Conservation (phyloP, 371 early-diverging fungal genomes). For the Saksenaea vasiformis region DNA sequence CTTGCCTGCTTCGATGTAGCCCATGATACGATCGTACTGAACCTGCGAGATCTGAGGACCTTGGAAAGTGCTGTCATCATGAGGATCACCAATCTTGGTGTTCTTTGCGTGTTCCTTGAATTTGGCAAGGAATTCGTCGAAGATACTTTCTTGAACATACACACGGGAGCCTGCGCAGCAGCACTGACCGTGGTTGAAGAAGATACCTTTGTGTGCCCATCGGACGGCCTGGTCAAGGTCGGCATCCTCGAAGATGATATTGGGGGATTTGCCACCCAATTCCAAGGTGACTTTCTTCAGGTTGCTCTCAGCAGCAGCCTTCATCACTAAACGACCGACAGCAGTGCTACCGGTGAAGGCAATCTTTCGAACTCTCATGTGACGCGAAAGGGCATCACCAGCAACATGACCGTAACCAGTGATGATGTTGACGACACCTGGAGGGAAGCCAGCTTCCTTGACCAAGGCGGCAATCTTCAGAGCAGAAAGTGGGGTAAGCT, state of each 20-base stretch:
- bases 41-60: slow-evolving; percentile 77
- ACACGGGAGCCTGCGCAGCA: slow-evolving; percentile 86
- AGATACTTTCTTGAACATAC: slow-evolving; percentile 77
- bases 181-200: slow-evolving; percentile 84
- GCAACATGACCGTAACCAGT: slow-evolving; percentile 46
- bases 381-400: slow-evolving; percentile 34
- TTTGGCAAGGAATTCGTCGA: slow-evolving; percentile 69
- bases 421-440: slow-evolving; percentile 79
- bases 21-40: slow-evolving; percentile 75
- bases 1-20: slow-evolving; percentile 53
- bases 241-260: slow-evolving; percentile 88
- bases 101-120: slow-evolving; percentile 62
- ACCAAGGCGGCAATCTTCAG: slow-evolving; percentile 47
- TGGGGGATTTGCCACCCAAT: slow-evolving; percentile 87
- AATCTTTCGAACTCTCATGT: slow-evolving; percentile 54
- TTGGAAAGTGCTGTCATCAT: slow-evolving; percentile 58
- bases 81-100: slow-evolving; percentile 63
- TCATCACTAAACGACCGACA: slow-evolving; percentile 57
- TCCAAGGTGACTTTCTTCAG: slow-evolving; percentile 81
- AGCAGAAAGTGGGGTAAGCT: slow-evolving; percentile 63
- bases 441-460: slow-evolving; percentile 54
- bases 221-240: slow-evolving; percentile 79
- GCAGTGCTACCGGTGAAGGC: slow-evolving; percentile 67
- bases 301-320: slow-evolving; percentile 61
- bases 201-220: slow-evolving; percentile 72